Conservation (phyloP, 768 basidiomycete species). For the Neoboletus subvelutipes region DNA sequence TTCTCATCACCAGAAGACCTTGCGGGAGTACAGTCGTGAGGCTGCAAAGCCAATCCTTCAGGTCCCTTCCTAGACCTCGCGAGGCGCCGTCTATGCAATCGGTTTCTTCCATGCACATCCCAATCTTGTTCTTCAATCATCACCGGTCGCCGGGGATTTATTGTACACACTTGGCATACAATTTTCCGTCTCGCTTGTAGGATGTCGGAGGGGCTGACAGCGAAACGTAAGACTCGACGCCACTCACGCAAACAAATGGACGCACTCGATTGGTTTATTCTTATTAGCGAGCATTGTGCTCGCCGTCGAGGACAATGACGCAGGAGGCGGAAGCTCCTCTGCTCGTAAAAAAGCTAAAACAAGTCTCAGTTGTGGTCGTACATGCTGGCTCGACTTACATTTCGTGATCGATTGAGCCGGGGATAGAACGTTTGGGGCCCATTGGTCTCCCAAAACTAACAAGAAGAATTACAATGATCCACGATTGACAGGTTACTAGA, state of each 20-base stretch:
- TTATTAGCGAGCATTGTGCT: slow-evolving; percentile 48
- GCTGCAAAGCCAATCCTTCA: neutral
- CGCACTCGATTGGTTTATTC: slow-evolving; percentile 48
- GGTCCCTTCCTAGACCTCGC: slow-evolving; percentile 27
- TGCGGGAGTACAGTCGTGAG: neutral
- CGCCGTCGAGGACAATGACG: slow-evolving; percentile 54
- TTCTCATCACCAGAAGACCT: slow-evolving; percentile 7
- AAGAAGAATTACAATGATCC: slow-evolving; percentile 1
- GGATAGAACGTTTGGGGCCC: slow-evolving; percentile 55
- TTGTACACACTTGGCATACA: slow-evolving; percentile 64
- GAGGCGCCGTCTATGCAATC: slow-evolving; percentile 51
- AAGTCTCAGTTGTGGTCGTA: slow-evolving; percentile 1
- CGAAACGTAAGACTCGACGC: slow-evolving; percentile 10
- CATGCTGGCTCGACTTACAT: slow-evolving; percentile 35
- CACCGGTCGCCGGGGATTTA: slow-evolving; percentile 51
- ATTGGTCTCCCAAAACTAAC: slow-evolving; percentile 52
- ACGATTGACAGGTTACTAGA: neutral
- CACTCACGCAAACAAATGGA: slow-evolving; percentile 5
- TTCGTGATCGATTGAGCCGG: slow-evolving; percentile 49
- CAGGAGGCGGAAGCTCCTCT: slow-evolving; percentile 54
- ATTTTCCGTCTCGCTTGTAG: slow-evolving; percentile 56
- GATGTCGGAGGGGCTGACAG: slow-evolving; percentile 53
- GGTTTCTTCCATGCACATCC: slow-evolving; percentile 56
- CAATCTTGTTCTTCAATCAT: slow-evolving; percentile 62
- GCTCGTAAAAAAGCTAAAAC: slow-evolving; percentile 51